Evolutionary conservation across 23 red algal genomes (phyloP), one percentile per base, ranked within the genome.

Genomic region (Gracilaria vermiculophylla): DNA sequence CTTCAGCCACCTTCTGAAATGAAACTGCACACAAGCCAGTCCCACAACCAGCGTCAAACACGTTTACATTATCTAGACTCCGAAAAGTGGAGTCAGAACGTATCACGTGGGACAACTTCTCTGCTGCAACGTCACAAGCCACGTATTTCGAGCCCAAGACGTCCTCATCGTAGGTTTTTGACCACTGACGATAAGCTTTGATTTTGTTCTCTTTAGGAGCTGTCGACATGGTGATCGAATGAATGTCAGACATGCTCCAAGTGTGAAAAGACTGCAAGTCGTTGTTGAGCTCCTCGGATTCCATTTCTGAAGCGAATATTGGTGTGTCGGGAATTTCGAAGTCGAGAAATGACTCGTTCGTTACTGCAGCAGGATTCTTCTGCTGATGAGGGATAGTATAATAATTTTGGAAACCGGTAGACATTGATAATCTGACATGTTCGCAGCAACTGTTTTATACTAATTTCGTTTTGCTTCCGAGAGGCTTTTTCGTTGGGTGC

Each of bases 181-280:
- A 62, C 56, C 56, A 62, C 56, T 62, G 56, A 62, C 56, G 56
- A 62, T 62, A 62, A 9, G 56, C 56, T 15, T n/a, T 62, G 56
- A 62, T 21, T n/a, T 62, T 62, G 11, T 62, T 9, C 8, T 62
- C 56, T n/a, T 62, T 62, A n/a, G 56, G 27, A 62, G n/a, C 56
- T 6, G 56, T 15, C 27, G 56, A 62, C 56, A 62, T 62, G 56
- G 56, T 62, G 56, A 62, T 62, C 23, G 56, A 15, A 21, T 62
- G 56, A n/a, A 62, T 62, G 10, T 62, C 56, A n/a, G 56, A 62
- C 56, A 62, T 31, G 56, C 56, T 62, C 56, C 56, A 62, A n/a
- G n/a, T n/a, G n/a, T n/a, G n/a, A n/a, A n/a, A n/a, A n/a, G n/a
- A n/a, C n/a, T n/a, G n/a, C n/a, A n/a, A n/a, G n/a, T n/a, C n/a